Evolutionary conservation across 2,329 filamentous ascomycete species (phyloP).

Genomic region (Claviceps pazoutovae): DNA sequence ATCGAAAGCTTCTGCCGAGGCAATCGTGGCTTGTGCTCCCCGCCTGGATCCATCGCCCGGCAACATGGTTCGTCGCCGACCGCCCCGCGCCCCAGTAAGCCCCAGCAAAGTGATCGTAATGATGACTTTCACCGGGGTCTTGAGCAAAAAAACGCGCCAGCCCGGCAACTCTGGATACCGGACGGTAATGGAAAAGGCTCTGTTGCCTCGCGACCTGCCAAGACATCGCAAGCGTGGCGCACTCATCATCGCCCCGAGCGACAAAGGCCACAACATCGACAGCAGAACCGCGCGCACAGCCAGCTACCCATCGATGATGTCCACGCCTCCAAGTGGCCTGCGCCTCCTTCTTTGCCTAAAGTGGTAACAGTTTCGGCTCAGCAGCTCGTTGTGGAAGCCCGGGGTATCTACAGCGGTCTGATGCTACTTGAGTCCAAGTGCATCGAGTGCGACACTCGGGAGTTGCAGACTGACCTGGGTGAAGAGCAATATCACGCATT

Average conservation of each 20-base stretch:
- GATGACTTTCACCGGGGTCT: constrained; percentile 14
- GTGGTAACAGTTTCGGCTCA: constrained; percentile 51
- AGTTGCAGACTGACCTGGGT: constrained; percentile 26
- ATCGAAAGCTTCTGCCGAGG: constrained; percentile 8
- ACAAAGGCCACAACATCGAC: not conserved
- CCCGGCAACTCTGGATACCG: constrained; percentile 16
- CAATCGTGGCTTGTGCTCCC: constrained; percentile 16
- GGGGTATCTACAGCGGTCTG: constrained; percentile 68
- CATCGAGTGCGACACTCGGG: constrained; percentile 58
- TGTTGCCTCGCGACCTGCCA: constrained; percentile 1
- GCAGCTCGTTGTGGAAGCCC: constrained; percentile 68
- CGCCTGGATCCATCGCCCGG: constrained; percentile 11
- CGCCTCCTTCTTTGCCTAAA: not conserved
- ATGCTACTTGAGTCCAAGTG: constrained; percentile 81
- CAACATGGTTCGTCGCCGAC: constrained; percentile 10
- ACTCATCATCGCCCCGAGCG: constrained; percentile 4
- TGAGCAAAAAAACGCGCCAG: constrained; percentile 9
- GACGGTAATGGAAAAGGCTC: constrained; percentile 9
- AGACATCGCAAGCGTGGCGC: constrained; percentile 2
- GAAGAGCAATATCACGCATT: constrained; percentile 73
- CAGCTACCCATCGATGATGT: constrained; percentile 3
- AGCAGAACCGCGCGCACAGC: not conserved
- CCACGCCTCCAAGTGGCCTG: not conserved
- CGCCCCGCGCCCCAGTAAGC: constrained; percentile 9
- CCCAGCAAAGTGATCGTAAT: constrained; percentile 5